A percentile compares a stretch with the other conserved stretches of the same genome.
Conservation (phyloP, 306 rosid genomes). For the Cyamopsis tetragonoloba region DNA sequence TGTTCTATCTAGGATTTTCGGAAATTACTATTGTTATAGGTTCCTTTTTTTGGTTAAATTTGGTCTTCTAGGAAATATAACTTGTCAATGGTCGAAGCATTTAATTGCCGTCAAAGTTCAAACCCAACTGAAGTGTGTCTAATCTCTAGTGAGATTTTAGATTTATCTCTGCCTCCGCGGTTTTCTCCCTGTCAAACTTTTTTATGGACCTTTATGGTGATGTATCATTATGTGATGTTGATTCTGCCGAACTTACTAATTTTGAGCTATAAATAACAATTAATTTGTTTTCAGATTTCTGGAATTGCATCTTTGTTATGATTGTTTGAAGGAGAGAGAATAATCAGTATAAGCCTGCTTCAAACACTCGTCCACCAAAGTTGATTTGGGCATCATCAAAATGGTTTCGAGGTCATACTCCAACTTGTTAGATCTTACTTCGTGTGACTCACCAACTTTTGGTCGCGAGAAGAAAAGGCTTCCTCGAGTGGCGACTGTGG, state of each 20-base stretch:
- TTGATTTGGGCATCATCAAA: neutral
- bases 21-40: constrained; percentile 8
- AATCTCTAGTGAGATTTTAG: constrained; percentile 1
- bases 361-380: constrained; percentile 10
- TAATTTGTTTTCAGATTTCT: constrained; percentile 23
- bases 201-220: neutral
- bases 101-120: neutral
- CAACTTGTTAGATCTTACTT: constrained; percentile 75
- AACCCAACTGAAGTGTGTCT: neutral
- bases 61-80: neutral
- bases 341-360: constrained; percentile 20
- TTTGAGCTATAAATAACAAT: neutral
- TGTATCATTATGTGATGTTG: neutral
- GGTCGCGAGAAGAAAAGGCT: constrained; percentile 74
- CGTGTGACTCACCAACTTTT: constrained; percentile 58
- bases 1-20: constrained; percentile 22
- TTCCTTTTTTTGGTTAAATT: neutral
- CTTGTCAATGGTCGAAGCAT: neutral
- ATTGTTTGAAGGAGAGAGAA: constrained; percentile 28
- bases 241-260: neutral
- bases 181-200: neutral
- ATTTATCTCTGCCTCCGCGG: neutral
- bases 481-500: constrained; percentile 78
- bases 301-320: constrained; percentile 22
- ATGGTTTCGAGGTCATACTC: constrained; percentile 94